Base-by-base conservation (phyloP, 2,329 filamentous ascomycete species). In the Cordyceps tenuipes region DNA sequence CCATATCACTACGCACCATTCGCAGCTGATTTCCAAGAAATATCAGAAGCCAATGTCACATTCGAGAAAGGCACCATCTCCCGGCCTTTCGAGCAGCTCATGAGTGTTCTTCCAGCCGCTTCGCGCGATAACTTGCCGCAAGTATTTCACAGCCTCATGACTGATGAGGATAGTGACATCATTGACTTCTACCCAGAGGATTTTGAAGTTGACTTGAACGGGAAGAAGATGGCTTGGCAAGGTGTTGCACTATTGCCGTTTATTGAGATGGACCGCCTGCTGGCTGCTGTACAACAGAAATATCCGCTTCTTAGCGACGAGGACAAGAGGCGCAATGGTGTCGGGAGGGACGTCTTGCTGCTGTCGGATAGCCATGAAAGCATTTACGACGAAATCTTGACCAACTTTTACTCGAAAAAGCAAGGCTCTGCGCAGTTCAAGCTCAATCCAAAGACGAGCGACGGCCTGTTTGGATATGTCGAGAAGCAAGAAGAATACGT, bases 201-300 rank as follows among this genome's bases (percentile, higher is more conserved):
- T 26, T 99, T 99, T 67, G 85, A 89, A 17, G 83, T 97, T 57
- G 94, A 99, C 72, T 76, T 97, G 47, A 99, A 99, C 66, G 94
- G 94, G 59, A 97, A 97, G 78, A 99, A 97, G 71, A 95, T 97
- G 76, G 91, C 91, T 0, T 99, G 95, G 94, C 93, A 97, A 72
- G 94, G 94, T 64, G 88, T 99, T 57, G 91, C 91, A 3, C 78
- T 99, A 21, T 80, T 99, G 39, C 94, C 94, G 0, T 99, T 97
- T 72, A 99, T 99, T 67, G 92, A 99, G 67, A 94, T 96, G 80
- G 85, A 87, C 57, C 86, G 92, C 57, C 77, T 99, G 19, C 78
- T 99, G 9, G 80, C 82, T 19, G 93, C 93, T 9, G 93, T 97
- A 77, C 82, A 84, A 52, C 87, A 85, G 64, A 91, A 89, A 67